A percentile compares a stretch with the other conserved stretches of the same genome.
phyloP scores from a whole-genome alignment of 2,329 filamentous ascomycete species.

The Trichoderma afroharzianum region DNA sequence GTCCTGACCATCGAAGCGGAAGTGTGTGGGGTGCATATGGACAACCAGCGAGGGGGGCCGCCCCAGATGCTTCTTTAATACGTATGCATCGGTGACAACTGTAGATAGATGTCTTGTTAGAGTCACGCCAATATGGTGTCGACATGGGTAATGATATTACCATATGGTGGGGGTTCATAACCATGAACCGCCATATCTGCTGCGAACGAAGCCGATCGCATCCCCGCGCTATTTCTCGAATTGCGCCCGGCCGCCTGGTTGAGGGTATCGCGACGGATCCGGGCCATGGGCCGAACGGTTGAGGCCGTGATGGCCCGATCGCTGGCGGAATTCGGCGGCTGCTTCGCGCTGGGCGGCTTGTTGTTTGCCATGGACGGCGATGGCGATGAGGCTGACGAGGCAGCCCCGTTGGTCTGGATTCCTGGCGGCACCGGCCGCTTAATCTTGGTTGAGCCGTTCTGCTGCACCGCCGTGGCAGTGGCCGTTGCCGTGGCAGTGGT shows the following conservation, averaged over 20 bases:
- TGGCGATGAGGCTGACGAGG: slow-evolving; percentile 56
- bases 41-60: slow-evolving; percentile 78
- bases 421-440: slow-evolving; percentile 66
- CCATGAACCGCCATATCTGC: slow-evolving; percentile 40
- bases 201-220: slow-evolving; percentile 46
- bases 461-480: slow-evolving; percentile 41
- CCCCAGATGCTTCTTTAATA: slow-evolving; percentile 76
- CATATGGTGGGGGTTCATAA: slow-evolving; percentile 49
- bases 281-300: slow-evolving; percentile 49
- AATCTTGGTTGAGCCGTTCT: slow-evolving; percentile 52
- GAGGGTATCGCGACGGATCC: slow-evolving; percentile 55
- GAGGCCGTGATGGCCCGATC: slow-evolving; percentile 39
- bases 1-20: slow-evolving; percentile 90
- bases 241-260: slow-evolving; percentile 43
- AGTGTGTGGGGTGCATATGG: slow-evolving; percentile 81
- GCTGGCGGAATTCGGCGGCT: slow-evolving; percentile 33
- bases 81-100: slow-evolving; percentile 74
- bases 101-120: slow-evolving; percentile 23
- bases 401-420: slow-evolving; percentile 62
- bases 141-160: slow-evolving; percentile 33
- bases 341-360: slow-evolving; percentile 47
- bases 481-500: slow-evolving; percentile 40
- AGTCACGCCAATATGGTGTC: not conserved
- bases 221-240: slow-evolving; percentile 49
- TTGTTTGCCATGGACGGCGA: slow-evolving; percentile 56